Percentiles rank a stretch among this genome's conserved stretches.
These are phyloP conservation scores for Porogramme epimiltina DNA, from an alignment of 1,284 basidiomycete species.

Conservation along the genomic window DNA sequence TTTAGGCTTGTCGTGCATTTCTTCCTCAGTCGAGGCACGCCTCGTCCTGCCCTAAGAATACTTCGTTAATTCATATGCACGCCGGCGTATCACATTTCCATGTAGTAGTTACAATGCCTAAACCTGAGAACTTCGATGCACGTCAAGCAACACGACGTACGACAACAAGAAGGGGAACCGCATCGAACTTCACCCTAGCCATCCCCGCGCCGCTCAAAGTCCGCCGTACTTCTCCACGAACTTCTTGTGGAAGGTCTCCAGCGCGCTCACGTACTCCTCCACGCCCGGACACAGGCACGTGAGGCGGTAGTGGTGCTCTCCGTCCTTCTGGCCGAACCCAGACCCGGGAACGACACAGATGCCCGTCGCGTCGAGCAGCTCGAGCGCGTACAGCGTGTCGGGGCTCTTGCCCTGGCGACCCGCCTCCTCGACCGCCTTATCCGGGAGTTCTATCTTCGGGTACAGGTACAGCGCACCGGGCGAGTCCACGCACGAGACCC, in stretches of 20 bases:
- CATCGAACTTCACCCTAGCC: too few species aligned
- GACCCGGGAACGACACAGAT: conserved; percentile 93
- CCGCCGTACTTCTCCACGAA: conserved; percentile 73
- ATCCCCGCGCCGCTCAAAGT: too few species aligned
- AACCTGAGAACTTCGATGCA: too few species aligned
- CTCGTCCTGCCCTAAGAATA: too few species aligned
- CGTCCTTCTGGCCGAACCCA: conserved; percentile 90
- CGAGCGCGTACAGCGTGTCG: conserved; percentile 87
- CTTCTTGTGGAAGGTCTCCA: conserved; percentile 82
- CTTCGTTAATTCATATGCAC: too few species aligned
- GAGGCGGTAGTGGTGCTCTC: conserved; percentile 85
- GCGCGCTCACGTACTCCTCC: conserved; percentile 84
- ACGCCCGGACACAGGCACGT: conserved; percentile 90
- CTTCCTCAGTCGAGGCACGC: too few species aligned
- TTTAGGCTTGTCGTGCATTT: too few species aligned
- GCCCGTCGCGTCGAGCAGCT: conserved; percentile 84
- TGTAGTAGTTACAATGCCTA: too few species aligned
- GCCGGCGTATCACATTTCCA: too few species aligned
- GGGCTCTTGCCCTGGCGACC: conserved; percentile 73
- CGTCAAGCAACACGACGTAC: too few species aligned
- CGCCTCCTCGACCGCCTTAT: conserved; percentile 76
- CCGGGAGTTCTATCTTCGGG: conserved; percentile 73
- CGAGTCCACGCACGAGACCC: conserved; percentile 85
- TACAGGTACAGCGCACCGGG: conserved; percentile 91
- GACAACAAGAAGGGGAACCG: too few species aligned